A percentile compares a stretch with the other conserved stretches of the same genome.
phyloP scores from a whole-genome alignment of 306 rosid genomes.

The Castanea crenata region DNA sequence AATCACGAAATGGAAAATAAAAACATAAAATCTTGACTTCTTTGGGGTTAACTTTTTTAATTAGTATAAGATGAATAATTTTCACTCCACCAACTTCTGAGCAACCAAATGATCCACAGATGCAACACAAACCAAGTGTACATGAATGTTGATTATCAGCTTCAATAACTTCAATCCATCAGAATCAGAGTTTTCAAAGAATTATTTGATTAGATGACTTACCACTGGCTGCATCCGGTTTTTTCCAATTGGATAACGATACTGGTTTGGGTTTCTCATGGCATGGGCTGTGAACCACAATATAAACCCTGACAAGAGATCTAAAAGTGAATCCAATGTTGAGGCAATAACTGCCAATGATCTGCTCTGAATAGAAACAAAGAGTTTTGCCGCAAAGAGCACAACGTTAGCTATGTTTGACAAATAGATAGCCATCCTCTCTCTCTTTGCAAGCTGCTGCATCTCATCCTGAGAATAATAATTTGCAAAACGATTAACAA shows the following conservation, averaged over 20 bases:
- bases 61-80: too few species aligned
- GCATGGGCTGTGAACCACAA: slow-evolving; percentile 72
- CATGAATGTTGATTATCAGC: too few species aligned
- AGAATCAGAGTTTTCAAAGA: too few species aligned
- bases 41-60: too few species aligned
- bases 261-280: slow-evolving; percentile 67
- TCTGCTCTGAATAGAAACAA: slow-evolving; percentile 57
- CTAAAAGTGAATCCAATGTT: slow-evolving; percentile 76
- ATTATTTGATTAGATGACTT: slow-evolving; percentile 1
- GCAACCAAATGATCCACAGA: too few species aligned
- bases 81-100: too few species aligned
- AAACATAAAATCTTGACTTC: too few species aligned
- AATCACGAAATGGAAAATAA: too few species aligned
- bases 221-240: slow-evolving; percentile 87
- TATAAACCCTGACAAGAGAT: slow-evolving; percentile 79
- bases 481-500: background rate
- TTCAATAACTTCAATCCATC: too few species aligned
- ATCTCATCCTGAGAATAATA: slow-evolving; percentile 50
- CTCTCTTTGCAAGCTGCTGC: slow-evolving; percentile 63
- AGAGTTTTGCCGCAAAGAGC: slow-evolving; percentile 66
- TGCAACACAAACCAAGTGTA: too few species aligned
- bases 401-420: slow-evolving; percentile 59
- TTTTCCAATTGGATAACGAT: slow-evolving; percentile 79
- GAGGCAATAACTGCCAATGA: slow-evolving; percentile 81
- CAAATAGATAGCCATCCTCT: slow-evolving; percentile 47